Base-by-base conservation (phyloP, 345 rosid genomes). In the Eucalyptus regnans region DNA sequence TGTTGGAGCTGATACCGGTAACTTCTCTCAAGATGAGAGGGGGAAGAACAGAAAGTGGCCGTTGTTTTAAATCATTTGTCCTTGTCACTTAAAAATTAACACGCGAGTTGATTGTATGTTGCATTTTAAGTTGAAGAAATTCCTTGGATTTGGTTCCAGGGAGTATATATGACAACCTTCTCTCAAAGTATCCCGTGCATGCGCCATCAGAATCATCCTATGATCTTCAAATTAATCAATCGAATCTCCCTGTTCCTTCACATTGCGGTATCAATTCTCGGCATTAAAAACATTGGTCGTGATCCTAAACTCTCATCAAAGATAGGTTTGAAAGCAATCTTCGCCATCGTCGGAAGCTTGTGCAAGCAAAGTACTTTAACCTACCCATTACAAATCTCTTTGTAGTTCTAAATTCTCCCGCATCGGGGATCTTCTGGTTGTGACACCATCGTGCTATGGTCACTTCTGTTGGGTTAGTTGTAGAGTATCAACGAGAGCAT, bases 391-490 rank as follows among this genome's bases (percentile, higher is more conserved):
- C 83, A 76, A 41, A 22, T 76, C 83, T 76, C 8, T 76, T 18
- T 17, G 48, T 18, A 20, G 83, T 41, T 76, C 83, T 10, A 18
- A 71, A 18, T 10, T 18, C 46, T 18, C 27, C 48, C 4, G 83
- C 83, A 6, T 41, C 5, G 25, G 11, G 22, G 25, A 5, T 17
- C 7, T 68, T 16, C 80, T 68, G 44, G 44, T 68, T 68, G 12
- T 2, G 25, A 41, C 0, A 0, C 23, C 27, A 7, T 11, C 14
- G 29, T 1, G 29, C 48, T 22, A 6, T 76, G 15, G 84, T 76
- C 29, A 2, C 48, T 76, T 20, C 29, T 41, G 48, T 20, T 37
- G 84, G 84, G 15, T 76, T 25, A 11, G 48, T 76, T 76, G 84
- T 41, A 20, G 48, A 2, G 27, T 76, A 11, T 6, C 8, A 23